A percentile compares a stretch with the other conserved stretches of the same genome.
phyloP scores from a whole-genome alignment of 2,329 filamentous ascomycete species.

The Colletotrichum limetticola region DNA sequence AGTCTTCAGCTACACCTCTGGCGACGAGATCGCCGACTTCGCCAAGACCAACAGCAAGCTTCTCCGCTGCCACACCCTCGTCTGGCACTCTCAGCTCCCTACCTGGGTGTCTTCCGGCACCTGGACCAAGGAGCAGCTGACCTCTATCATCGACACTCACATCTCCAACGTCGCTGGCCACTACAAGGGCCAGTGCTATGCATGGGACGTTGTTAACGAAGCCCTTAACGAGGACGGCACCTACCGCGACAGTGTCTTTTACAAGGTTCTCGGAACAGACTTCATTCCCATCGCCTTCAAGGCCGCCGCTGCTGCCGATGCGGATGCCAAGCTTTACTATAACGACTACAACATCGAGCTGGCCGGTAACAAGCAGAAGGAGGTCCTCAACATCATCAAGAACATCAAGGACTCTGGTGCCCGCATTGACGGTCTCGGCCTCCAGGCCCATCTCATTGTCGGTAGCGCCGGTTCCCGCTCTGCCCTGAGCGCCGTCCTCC shows the following conservation, averaged over 20 bases:
- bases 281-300: conserved; percentile 59
- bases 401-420: conserved; percentile 49
- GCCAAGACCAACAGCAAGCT: conserved; percentile 32
- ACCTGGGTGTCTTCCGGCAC: conserved; percentile 51
- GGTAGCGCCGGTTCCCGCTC: conserved; percentile 53
- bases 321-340: conserved; percentile 51
- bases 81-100: conserved; percentile 57
- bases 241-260: conserved; percentile 51
- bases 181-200: conserved; percentile 58
- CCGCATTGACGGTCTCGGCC: conserved; percentile 63
- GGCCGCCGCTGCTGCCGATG: conserved; percentile 53
- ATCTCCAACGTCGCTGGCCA: conserved; percentile 57
- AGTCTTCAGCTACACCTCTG: conserved; percentile 67
- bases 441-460: conserved; percentile 61
- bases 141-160: conserved; percentile 59
- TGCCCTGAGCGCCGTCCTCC: conserved; percentile 56
- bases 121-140: conserved; percentile 50
- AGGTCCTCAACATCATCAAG: conserved; percentile 47
- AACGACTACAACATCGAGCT: conserved; percentile 61
- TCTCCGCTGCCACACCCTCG: conserved; percentile 62
- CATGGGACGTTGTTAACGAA: conserved; percentile 66
- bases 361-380: conserved; percentile 63
- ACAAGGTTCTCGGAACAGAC: conserved; percentile 53
- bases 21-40: conserved; percentile 65
- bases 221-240: conserved; percentile 55